Base-by-base conservation (phyloP, 1,284 basidiomycete species). In the Singerocomus inundabilis region DNA sequence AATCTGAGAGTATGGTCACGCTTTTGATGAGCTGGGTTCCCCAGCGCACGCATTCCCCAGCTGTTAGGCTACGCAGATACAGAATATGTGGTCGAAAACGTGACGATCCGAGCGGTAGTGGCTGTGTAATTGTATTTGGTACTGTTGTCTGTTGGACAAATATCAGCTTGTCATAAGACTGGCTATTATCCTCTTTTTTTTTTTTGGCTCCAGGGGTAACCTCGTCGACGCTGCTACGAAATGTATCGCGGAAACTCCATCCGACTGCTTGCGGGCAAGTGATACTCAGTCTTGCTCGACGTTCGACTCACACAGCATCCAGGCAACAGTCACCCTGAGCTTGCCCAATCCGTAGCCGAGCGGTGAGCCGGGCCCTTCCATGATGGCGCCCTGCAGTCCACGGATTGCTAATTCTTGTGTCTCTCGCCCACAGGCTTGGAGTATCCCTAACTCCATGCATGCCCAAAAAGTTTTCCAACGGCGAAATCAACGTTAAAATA, bases 251-350 rank as follows among this genome's bases (percentile, higher is more conserved):
- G 91, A 69, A 98, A 96, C 72, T 91, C 91, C 55, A 91, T 98
- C 75, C 85, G 91, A 73, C 82, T 98, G 60, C 79, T 98, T 57
- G 85, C 95, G 65, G 95, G 93, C 91, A 61, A 63, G 86, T 74
- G 29, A 48, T 38, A 50, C 39, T 53, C 46, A 32, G 46, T 34
- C 18, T 34, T 21, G n/a, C 6, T 24, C n/a, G 37, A 55, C 4
- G 49, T 60, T 52, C 49, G 59, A 30, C 53, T 54, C 39, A 64
- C 39, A 64, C 50, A 45, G 49, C 35, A 38, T 47, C 46, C 73
- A 98, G 94, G 96, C 70, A 99, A 98, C 79, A 93, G 92, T 70
- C 96, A 99, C 76, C 93, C 94, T 57, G 91, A 93, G 81, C 89
- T 99, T 73, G 96, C 96, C 66, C 83, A 91, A 70, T 81, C 86